Evolutionary conservation across 2,329 filamentous ascomycete genomes (phyloP), one percentile per base, ranked within the genome.

Genomic region (Mycosphaerella arachidis): DNA sequence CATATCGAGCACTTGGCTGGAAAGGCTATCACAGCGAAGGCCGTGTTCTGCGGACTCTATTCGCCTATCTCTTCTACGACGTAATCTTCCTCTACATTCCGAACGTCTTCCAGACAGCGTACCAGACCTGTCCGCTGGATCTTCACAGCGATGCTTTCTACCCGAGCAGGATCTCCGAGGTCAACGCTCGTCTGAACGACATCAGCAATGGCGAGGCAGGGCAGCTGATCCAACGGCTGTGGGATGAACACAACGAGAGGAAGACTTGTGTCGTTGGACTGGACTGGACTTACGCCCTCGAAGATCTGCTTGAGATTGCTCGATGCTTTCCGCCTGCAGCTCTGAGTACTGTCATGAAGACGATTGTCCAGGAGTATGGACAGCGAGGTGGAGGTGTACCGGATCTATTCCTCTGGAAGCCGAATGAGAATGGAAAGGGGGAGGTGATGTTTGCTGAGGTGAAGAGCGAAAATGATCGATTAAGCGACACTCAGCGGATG

Each of bases 71-170:
- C 18, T 96, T 97, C 78, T 94, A 88, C 78, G 93, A 99, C 74
- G 84, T 97, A 27, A 79, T 99, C 6, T 97, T 97, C 76, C 81
- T 91, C 29, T 96, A 96, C 74, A 84, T 97, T 5, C 93, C 94
- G 29, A 96, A 97, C 68, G 93, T 99, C 57, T 99, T 99, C 74
- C 93, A 97, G 73, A 99, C 94, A 6, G 85, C 89, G 0, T 99
- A 91, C 72, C 94, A 99, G 75, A 96, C 91, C 0, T 96, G 91
- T 70, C 94, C 94, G 0, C 78, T 99, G 3, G 94, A 99, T 73
- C 79, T 99, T 6, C 89, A 95, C 72, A 96, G 92, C 0, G 94
- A 99, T 72, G 87, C 89, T 2, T 99, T 99, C 77, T 97, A 91
- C 71, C 84, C 90, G 0, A 86, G 87, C 0, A 84, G 94, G n/a